Evolutionary conservation across 352 stramenopile species (phyloP), one percentile per base, ranked within the genome.

Genomic region (Aphanomyces euteiches): DNA sequence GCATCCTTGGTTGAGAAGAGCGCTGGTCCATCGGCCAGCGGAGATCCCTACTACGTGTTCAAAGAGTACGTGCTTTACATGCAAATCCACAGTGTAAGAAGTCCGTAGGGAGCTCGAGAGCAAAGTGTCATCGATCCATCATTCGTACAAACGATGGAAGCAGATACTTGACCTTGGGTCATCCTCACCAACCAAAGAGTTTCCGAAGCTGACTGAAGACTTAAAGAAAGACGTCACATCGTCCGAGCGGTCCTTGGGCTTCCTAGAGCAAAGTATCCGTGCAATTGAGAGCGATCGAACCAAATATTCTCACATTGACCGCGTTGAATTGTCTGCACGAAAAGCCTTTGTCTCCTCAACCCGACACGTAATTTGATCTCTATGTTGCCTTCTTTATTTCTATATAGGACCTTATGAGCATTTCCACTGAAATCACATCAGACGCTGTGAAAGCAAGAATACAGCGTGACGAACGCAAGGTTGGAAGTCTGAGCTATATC

Each of bases 221-320:
- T 86, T 93, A 54, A 69, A 79, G 37, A 72, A 69, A 19, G 80
- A 80, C 0, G 73, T 93, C 28, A 66, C 70, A 1, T 77, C 81
- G 5, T 82, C 85, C 0, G 81, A 92, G 67, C 89, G 90, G 67
- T 91, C 85, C 40, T 61, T 92, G 66, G 86, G 88, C 68, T 93
- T 93, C 66, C 63, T 93, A 12, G 85, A 93, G 61, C 82, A 93
- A 61, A 93, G 82, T 6, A 90, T 93, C 69, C 82, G 88, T 60
- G 88, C 87, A 76, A 85, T 93, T 54, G 84, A 92, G 54, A 80
- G 81, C 56, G 90, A 93, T 72, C 79, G 85, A 63, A 76, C 79
- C 67, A 90, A 89, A 72, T 93, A 90, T 56, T 81, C 87, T 56
- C 85, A 93, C 76, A 93, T 93, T 73, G 85, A 90, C 63, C 79